Percentiles rank a stretch among this genome's conserved stretches.
Evolutionary conservation across 352 stramenopile species (phyloP).

Genomic region (Thraustochytrium sp.): DNA sequence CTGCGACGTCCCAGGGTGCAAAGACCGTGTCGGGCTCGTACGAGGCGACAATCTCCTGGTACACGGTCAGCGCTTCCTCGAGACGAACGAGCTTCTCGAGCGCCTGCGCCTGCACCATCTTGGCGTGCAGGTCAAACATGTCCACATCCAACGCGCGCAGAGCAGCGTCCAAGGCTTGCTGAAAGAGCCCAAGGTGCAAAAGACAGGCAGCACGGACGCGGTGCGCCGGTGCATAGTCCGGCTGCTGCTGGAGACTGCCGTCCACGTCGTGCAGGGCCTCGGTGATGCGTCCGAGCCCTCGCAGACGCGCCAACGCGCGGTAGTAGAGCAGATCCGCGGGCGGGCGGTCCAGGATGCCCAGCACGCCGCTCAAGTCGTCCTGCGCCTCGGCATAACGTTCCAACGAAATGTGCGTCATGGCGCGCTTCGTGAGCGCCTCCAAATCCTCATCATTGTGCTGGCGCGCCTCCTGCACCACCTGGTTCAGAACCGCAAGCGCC

Average conservation of each 20-base stretch:
- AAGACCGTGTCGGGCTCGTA: too few relatives aligned
- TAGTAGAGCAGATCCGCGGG: conserved; percentile 2
- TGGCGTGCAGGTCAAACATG: conserved; percentile 3
- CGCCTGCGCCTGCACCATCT: not conserved
- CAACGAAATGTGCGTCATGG: not conserved
- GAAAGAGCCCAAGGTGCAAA: conserved; percentile 5
- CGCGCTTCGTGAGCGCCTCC: not conserved
- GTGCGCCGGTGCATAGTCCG: conserved; percentile 5
- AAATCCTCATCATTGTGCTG: not conserved
- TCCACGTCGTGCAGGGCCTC: not conserved
- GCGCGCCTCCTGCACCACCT: not conserved
- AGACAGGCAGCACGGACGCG: not conserved
- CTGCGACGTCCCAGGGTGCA: too few relatives aligned
- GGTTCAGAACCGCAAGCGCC: not conserved
- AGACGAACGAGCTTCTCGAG: not conserved
- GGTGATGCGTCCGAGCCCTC: not conserved
- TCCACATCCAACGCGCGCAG: not conserved
- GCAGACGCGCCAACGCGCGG: not conserved
- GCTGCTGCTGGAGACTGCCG: not conserved
- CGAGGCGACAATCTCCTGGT: not conserved
- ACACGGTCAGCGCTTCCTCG: not conserved
- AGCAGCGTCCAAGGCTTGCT: not conserved
- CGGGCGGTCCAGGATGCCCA: not conserved
- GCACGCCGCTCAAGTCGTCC: not conserved
- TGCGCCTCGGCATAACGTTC: conserved; percentile 6